Percentiles rank a stretch among this genome's conserved stretches.
These are phyloP conservation scores for Chaetomium sp. DNA, from an alignment of 2,329 filamentous ascomycete species.

Conservation along the genomic window DNA sequence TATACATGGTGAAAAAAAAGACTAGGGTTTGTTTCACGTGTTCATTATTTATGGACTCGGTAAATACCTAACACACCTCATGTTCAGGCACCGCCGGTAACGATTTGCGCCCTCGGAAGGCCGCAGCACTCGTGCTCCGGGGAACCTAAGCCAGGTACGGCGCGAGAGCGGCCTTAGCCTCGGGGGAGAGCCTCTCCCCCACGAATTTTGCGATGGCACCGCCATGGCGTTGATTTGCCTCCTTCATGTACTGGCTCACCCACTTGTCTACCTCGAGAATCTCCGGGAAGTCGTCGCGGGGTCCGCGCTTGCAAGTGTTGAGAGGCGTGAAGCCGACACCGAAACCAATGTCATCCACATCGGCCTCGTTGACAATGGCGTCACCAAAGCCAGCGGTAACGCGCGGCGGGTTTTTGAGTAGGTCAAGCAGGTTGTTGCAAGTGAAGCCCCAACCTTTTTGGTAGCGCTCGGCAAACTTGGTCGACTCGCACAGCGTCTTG, in stretches of 20 bases:
- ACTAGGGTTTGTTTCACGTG: no score
- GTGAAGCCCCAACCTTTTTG: slow-evolving; percentile 88
- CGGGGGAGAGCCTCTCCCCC: slow-evolving; percentile 59
- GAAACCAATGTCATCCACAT: slow-evolving; percentile 92
- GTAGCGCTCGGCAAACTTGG: slow-evolving; percentile 74
- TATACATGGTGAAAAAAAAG: no score
- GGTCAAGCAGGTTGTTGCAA: slow-evolving; percentile 79
- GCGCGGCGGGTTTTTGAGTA: slow-evolving; percentile 78
- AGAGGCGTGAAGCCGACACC: slow-evolving; percentile 90
- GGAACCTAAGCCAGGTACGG: slow-evolving; percentile 40
- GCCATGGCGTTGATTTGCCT: slow-evolving; percentile 65
- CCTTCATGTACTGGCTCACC: slow-evolving; percentile 72
- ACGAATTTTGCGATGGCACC: slow-evolving; percentile 68
- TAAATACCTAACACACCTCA: no score
- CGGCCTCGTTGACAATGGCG: slow-evolving; percentile 76
- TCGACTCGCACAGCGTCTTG: slow-evolving; percentile 81
- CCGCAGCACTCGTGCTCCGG: no score
- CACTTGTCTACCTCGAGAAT: slow-evolving; percentile 75
- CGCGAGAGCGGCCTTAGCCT: slow-evolving; percentile 49
- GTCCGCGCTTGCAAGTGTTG: slow-evolving; percentile 75
- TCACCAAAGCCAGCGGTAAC: slow-evolving; percentile 60
- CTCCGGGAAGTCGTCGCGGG: slow-evolving; percentile 78
- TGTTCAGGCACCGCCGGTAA: no score
- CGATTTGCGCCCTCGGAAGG: no score
- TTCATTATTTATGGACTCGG: no score